These are phyloP conservation scores for Agrostemma githago DNA, from an alignment of 148 eudicot species.

Conservation along the genomic window DNA sequence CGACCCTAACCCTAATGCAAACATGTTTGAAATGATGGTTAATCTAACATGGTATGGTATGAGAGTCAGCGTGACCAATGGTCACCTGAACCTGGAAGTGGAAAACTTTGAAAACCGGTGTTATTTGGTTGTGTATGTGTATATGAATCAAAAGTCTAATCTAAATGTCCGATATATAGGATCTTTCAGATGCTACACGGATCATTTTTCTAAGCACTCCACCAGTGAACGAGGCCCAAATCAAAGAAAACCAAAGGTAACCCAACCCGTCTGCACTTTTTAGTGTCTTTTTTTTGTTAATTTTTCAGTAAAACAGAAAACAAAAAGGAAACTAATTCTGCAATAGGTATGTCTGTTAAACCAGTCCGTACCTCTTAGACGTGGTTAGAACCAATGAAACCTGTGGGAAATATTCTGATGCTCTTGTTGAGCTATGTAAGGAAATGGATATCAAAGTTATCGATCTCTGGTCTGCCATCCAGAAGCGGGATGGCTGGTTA, in stretches of 20 bases:
- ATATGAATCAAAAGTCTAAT: constrained; percentile 8
- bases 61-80: too few species aligned
- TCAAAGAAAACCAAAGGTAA: constrained; percentile 61
- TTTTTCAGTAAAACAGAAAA: not conserved
- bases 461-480: constrained; percentile 86
- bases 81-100: not conserved
- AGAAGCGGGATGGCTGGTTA: constrained; percentile 68
- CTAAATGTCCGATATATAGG: constrained; percentile 40
- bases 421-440: constrained; percentile 63
- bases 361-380: constrained; percentile 51
- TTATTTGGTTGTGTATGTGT: not conserved
- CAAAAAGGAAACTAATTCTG: constrained; percentile 19
- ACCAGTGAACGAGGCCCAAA: constrained; percentile 69
- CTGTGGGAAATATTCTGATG: constrained; percentile 78
- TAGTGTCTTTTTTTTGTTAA: constrained; percentile 4
- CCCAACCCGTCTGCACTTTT: constrained; percentile 5
- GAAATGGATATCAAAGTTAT: constrained; percentile 68
- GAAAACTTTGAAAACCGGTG: not conserved
- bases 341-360: constrained; percentile 21
- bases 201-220: constrained; percentile 80
- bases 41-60: too few species aligned
- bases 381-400: constrained; percentile 83
- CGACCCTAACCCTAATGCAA: too few species aligned
- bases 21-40: not conserved
- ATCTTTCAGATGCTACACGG: constrained; percentile 73